Evolutionary conservation across 176 grass and related monocot species (phyloP), one percentile per base, ranked within the genome.

Genomic region (Olyra latifolia): DNA sequence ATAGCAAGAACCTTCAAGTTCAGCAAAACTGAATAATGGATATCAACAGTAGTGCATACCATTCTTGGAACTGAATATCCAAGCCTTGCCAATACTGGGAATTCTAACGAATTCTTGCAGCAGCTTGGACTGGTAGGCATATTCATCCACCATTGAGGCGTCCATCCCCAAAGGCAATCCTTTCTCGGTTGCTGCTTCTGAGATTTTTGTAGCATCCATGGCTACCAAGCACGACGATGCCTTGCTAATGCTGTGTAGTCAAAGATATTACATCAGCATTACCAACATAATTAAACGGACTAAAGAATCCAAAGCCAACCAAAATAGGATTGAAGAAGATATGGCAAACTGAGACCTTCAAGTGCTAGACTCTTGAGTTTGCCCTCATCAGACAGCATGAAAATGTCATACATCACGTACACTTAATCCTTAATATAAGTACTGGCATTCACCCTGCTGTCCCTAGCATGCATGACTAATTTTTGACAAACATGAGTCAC

Each of bases 61-160:
- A 74, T 56, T 74, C 39, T 92, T 87, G 61, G 89, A 89, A 81
- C 79, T 95, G 78, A 98, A 91, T 80, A 91, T 55, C 95, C 95
- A 98, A 2, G 90, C 95, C 66, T 95, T 93, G 80, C 88, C 71
- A 45, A 95, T 67, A 81, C 54, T 87, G 10, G 95, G 95, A 24
- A 89, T 79, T 63, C 89, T 93, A 41, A 85, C 53, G 29, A 98
- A 95, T 64, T 95, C 92, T 35, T 87, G 90, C 42, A 98, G 86
- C 74, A 95, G 75, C 75, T 95, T 88, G 41, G 92, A 91, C 81
- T 98, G 95, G 20, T 83, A 87, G 25, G 65, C 76, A 67, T 95
- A 98, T 63, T 95, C 90, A 61, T 95, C 92, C 20, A 80, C 35
- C 62, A 85, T 87, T 40, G 72, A 25, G 12, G 67, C 58, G 65